Conservation (phyloP, 176 grass and related monocot genomes). For the Saccharum officinarum region DNA sequence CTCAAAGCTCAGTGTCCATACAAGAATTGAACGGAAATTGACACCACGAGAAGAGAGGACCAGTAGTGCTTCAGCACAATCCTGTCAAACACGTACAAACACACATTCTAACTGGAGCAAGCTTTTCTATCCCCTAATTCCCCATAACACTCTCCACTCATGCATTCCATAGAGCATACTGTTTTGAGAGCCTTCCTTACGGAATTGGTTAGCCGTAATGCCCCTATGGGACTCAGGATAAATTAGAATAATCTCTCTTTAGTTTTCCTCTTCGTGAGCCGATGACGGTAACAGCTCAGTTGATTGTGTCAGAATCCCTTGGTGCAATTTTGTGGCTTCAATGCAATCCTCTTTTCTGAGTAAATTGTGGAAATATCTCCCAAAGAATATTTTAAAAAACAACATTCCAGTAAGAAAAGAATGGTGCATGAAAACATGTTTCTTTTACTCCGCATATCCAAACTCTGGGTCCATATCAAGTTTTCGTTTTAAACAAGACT, state of each 20-base stretch:
- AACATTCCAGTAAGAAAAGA: slow-evolving; percentile 30
- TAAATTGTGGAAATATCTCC: slow-evolving; percentile 27
- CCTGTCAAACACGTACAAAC: slow-evolving; percentile 7
- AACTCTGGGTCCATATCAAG: slow-evolving; percentile 95
- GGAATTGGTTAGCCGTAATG: slow-evolving; percentile 34
- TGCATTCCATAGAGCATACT: slow-evolving; percentile 36
- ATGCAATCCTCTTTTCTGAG: slow-evolving; percentile 19
- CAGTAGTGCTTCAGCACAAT: neutral
- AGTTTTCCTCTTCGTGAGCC: slow-evolving; percentile 22
- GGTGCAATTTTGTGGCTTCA: slow-evolving; percentile 28
- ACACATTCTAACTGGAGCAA: slow-evolving; percentile 20
- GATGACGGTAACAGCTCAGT: slow-evolving; percentile 4
- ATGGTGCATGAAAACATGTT: slow-evolving; percentile 25
- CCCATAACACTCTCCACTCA: slow-evolving; percentile 25
- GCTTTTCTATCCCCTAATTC: slow-evolving; percentile 19
- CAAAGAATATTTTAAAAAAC: slow-evolving; percentile 45
- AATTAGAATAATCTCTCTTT: slow-evolving; percentile 36
- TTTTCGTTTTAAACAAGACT: slow-evolving; percentile 85
- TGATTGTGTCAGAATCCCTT: slow-evolving; percentile 17
- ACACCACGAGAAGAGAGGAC: neutral
- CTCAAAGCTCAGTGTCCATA: slow-evolving; percentile 22
- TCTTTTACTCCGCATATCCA: slow-evolving; percentile 59
- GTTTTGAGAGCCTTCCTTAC: slow-evolving; percentile 27
- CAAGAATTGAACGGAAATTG: slow-evolving; percentile 15
- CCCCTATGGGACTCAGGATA: slow-evolving; percentile 7